Evolutionary conservation across 768 basidiomycete genomes (phyloP).

Genomic region (Paxillus involutus): DNA sequence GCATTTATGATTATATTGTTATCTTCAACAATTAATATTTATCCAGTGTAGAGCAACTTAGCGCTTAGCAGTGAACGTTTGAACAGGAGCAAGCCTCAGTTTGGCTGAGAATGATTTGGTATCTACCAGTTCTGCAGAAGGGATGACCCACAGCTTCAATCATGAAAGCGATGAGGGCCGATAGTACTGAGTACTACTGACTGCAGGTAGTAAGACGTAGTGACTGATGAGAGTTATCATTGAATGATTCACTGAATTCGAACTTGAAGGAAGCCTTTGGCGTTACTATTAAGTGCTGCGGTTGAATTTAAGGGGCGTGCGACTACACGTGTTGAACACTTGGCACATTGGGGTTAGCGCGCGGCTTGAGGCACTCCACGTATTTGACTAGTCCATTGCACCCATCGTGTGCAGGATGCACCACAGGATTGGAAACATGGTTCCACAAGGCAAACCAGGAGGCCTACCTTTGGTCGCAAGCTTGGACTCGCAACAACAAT

Average conservation of each 20-base stretch:
- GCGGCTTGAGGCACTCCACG: conserved; percentile 7
- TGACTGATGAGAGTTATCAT: not conserved
- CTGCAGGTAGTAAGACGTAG: conserved; percentile 3
- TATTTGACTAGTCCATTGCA: not conserved
- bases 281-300: conserved; percentile 16
- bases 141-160: not conserved
- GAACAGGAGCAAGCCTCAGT: too few relatives aligned
- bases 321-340: conserved; percentile 31
- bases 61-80: too few relatives aligned
- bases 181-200: too few relatives aligned
- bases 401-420: not conserved
- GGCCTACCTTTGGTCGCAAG: too few relatives aligned
- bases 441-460: too few relatives aligned
- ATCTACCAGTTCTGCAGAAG: conserved; percentile 9
- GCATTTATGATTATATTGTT: conserved; percentile 9
- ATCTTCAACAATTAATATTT: too few relatives aligned
- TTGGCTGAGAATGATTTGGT: too few relatives aligned
- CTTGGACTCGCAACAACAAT: not conserved
- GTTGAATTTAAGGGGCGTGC: conserved; percentile 29
- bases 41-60: not conserved
- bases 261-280: conserved; percentile 11
- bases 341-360: conserved; percentile 29
- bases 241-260: too few relatives aligned
- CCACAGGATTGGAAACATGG: not conserved
- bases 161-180: too few relatives aligned